A percentile compares a stretch with the other conserved stretches of the same genome.
phyloP scores from a whole-genome alignment of 2,329 filamentous ascomycete species.

The Blastomyces silverae region DNA sequence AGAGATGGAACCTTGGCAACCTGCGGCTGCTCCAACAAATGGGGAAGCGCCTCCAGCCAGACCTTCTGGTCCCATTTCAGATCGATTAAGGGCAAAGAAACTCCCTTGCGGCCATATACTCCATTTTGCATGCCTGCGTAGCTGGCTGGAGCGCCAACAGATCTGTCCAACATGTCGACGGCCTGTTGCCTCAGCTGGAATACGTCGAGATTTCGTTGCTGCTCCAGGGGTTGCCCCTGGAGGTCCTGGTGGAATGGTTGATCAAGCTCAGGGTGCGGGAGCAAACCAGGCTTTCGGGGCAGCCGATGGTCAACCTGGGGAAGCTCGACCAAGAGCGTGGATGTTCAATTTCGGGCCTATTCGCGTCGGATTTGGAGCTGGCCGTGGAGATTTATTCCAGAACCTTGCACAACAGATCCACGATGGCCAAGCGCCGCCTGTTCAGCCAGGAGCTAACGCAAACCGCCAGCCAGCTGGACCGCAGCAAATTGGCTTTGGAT shows the following conservation, averaged over 20 bases:
- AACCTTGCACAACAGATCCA: conserved; percentile 59
- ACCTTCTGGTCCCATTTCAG: conserved; percentile 52
- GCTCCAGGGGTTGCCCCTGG: conserved; percentile 12
- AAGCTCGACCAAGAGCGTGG: conserved; percentile 46
- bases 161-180: conserved; percentile 91
- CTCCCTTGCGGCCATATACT: conserved; percentile 92
- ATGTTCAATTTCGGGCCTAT: conserved; percentile 69
- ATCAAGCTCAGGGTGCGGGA: conserved; percentile 24
- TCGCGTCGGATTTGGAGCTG: conserved; percentile 60
- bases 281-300: conserved; percentile 31
- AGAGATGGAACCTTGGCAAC: conserved; percentile 79
- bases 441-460: conserved; percentile 29
- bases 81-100: conserved; percentile 86
- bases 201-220: conserved; percentile 29
- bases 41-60: conserved; percentile 27
- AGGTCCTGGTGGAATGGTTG: conserved; percentile 5
- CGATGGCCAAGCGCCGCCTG: conserved; percentile 43
- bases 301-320: conserved; percentile 33
- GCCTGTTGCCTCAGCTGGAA: conserved; percentile 57
- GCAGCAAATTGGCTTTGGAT: conserved; percentile 38
- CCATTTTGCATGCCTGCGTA: conserved; percentile 88
- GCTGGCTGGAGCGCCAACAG: conserved; percentile 95
- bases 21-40: conserved; percentile 41
- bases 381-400: conserved; percentile 55
- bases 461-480: conserved; percentile 23